Base-by-base conservation (phyloP, 257 asterid species). In the Solanum ossicruentum region DNA sequence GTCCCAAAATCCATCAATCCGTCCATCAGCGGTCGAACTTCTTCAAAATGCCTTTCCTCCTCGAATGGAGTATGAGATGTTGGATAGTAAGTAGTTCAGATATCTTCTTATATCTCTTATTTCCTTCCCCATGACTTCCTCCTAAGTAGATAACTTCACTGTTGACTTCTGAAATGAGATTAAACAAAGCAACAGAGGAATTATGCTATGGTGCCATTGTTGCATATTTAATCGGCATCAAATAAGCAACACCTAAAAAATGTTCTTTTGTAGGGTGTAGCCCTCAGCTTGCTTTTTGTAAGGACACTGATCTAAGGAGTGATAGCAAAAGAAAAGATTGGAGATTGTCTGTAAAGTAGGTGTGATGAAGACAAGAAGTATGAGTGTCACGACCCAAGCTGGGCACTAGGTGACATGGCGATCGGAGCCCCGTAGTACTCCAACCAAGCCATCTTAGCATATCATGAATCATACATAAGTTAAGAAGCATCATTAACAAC, bases 21-120 rank as follows among this genome's bases (percentile, higher is more conserved):
- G 99, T 83, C 97, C 98, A 58, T 96, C 99, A 85, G 98, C 98
- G 58, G 86, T 90, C 4, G 98, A 95, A 90, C 99, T 96, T 92
- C 97, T 95, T 83, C 92, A 95, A 86, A 88, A 91, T 93, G 94
- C 93, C 83, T 94, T 96, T 91, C 99, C 98, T 85, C 97, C 98
- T 85, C 92, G 92, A 85, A 93, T 95, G 98, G 98, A 95, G 88
- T 92, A 86, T 87, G 98, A 92, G 89, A 86, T 94, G 88, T 85
- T 96, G 82, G 97, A 96, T 87, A 92, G 99, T 96, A 89, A 96
- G 98, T 90, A 47, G 39, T 61, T 67, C 47, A 73, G 54, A 45
- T 81, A 57, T n/a, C 82, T 55, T 54, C 7, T 43, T 63, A 61
- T 61, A 45, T 23, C 49, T 61, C 57, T 45, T 58, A 61, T 82